These are phyloP conservation scores for Colletotrichum salicis DNA, from an alignment of 2,329 filamentous ascomycete genomes.

Conservation along the genomic window DNA sequence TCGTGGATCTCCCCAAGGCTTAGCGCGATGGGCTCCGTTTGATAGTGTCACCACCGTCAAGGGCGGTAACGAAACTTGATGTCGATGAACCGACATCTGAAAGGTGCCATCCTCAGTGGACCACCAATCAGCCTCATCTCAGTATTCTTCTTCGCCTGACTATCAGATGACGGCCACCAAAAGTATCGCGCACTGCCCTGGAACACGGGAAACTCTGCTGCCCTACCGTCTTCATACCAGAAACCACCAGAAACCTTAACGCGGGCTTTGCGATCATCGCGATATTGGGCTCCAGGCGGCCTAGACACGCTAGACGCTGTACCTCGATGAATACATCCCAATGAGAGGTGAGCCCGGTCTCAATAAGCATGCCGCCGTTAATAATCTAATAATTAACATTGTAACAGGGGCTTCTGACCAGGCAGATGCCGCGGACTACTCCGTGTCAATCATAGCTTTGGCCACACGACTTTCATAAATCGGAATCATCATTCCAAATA, in stretches of 20 bases:
- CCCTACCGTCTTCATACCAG: neutral
- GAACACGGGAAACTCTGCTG: neutral
- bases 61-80: neutral
- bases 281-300: neutral
- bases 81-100: neutral
- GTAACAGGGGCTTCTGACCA: neutral
- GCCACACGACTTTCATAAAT: neutral
- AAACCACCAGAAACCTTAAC: neutral
- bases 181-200: neutral
- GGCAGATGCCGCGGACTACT: neutral
- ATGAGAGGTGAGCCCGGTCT: neutral
- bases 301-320: neutral
- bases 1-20: constrained; percentile 3
- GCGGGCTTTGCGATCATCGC: neutral
- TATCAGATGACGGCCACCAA: constrained; percentile 12
- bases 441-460: neutral
- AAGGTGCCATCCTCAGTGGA: neutral
- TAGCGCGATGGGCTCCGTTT: neutral
- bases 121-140: constrained; percentile 5
- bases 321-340: neutral
- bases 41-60: constrained; percentile 11
- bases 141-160: neutral
- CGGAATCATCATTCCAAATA: neutral
- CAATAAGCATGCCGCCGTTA: neutral
- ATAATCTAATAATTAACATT: neutral